Evolutionary conservation across 2,329 filamentous ascomycete species (phyloP), one percentile per base, ranked within the genome.

Genomic region (Calonectria fujianensis): DNA sequence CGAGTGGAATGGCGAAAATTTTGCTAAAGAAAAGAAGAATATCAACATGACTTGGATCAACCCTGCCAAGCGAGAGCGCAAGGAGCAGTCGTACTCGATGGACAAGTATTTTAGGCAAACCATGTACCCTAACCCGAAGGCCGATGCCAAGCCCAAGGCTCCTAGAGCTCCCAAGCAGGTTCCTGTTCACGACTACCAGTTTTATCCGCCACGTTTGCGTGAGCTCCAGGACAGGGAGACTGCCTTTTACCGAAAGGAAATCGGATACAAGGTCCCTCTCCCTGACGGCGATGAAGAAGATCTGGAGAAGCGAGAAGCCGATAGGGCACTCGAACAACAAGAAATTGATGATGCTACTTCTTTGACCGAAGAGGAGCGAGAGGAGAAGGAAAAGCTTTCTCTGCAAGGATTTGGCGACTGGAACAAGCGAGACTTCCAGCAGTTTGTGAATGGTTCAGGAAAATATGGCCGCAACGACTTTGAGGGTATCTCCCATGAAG

Each of bases 1-100:
- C 82, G 97, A 98, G 83, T 99, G 97, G 97, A 99, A 99, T 77
- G 97, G 97, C 61, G 94, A 98, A 86, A 96, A 96, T 81, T 99
- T 99, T 84, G 95, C 96, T 69, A 95, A 94, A 73, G 92, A 93
- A 83, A 97, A 97, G 87, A 98, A 97, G 85, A 95, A 98, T 65
- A 95, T 98, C 76, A 95, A 95, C 64, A 91, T 98, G 78, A 96
- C 90, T 82, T 99, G 97, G 97, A 99, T 99, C 87, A 98, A 99
- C 81, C 97, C 97, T 2, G 93, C 96, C 20, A 99, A 99, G 89
- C 96, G 97, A 85, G 97, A 99, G 87, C 95, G 97, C 82, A 99
- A 98, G 85, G 96, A 98, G 83, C 96, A 98, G 83, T 96, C 95
- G 7, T 99, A 99, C 84, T 98, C 96, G 0, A 98, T 99, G 88